Percentiles rank a stretch among this genome's conserved stretches.
phyloP scores from a whole-genome alignment of 2,329 filamentous ascomycete species.

The Erysiphe pulchra region DNA sequence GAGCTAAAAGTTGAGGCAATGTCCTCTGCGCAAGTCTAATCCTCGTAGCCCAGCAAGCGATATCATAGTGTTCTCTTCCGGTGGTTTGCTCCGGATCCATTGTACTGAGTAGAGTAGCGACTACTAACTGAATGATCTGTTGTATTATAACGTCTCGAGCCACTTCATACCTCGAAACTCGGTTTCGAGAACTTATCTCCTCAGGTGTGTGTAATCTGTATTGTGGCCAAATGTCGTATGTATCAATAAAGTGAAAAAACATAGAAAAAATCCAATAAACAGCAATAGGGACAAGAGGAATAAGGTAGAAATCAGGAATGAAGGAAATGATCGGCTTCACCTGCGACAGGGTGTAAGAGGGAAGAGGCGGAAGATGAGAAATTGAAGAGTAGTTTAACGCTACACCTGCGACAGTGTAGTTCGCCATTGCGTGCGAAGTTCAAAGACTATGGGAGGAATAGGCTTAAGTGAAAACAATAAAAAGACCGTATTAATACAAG shows the following conservation, averaged over 20 bases:
- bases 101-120: slow-evolving; percentile 38
- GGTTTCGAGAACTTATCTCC: slow-evolving; percentile 75
- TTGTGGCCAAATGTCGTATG: slow-evolving; percentile 62
- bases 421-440: too few species aligned
- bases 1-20: slow-evolving; percentile 43
- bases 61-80: slow-evolving; percentile 62
- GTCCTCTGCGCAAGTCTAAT: slow-evolving; percentile 53
- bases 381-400: slow-evolving; percentile 21
- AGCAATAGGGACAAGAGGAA: slow-evolving; percentile 48
- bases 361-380: slow-evolving; percentile 39
- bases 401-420: slow-evolving; percentile 1
- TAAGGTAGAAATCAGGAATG: slow-evolving; percentile 58
- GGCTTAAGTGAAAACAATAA: too few species aligned
- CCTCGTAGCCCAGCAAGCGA: slow-evolving; percentile 72
- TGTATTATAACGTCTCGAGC: slow-evolving; percentile 78
- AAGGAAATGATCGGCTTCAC: slow-evolving; percentile 48
- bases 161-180: slow-evolving; percentile 62
- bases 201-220: slow-evolving; percentile 90
- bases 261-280: slow-evolving; percentile 76
- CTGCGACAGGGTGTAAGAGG: slow-evolving; percentile 47
- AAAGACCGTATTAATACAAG: too few species aligned
- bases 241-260: slow-evolving; percentile 62
- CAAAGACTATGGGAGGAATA: too few species aligned
- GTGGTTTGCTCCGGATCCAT: slow-evolving; percentile 49
- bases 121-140: slow-evolving; percentile 64